Evolutionary conservation across 139 green algal genomes (phyloP), one percentile per base, ranked within the genome.

Genomic region (Coelastrella sp.): DNA sequence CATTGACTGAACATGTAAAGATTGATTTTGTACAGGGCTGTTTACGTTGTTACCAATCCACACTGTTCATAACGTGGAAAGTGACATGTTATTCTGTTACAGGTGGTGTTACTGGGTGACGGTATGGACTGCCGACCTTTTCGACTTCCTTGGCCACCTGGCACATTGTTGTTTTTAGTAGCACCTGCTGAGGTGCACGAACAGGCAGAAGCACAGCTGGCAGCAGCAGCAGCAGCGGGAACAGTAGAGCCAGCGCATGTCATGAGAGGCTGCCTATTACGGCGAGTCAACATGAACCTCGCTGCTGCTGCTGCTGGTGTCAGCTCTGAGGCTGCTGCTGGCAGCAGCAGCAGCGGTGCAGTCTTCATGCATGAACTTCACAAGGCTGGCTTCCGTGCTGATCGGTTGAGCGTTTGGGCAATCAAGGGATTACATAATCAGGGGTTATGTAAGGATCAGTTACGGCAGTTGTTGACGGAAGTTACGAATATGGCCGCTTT

Each of bases 31-130:
- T n/a, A n/a, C n/a, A n/a, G n/a, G n/a, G n/a, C n/a, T n/a, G n/a
- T n/a, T n/a, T n/a, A n/a, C n/a, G n/a, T n/a, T n/a, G n/a, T n/a
- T n/a, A n/a, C n/a, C n/a, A n/a, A n/a, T n/a, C n/a, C n/a, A n/a
- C n/a, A n/a, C n/a, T n/a, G n/a, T n/a, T n/a, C n/a, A n/a, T n/a
- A n/a, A 57, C 45, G 15, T 13, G 1, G 15, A 57, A 9, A 27
- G 38, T 57, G 37, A 40, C 19, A 59, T 37, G 17, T 19, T 77
- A 6, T 59, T n/a, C 68, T 27, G 25, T 9, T 53, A 60, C 91
- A 97, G 90, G 91, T 96, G 4, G 92, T 98, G 30, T 81, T 98
- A 37, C 15, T 98, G 40, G 94, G 93, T 4, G 90, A 93, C 77
- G 94, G 84, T 8, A 74, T 95, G 40, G 93, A 96, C 88, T 94